A percentile compares a stretch with the other conserved stretches of the same genome.
Evolutionary conservation across 192 early-diverging fungal species (phyloP).

Genomic region (Chytriomyces confervae): DNA sequence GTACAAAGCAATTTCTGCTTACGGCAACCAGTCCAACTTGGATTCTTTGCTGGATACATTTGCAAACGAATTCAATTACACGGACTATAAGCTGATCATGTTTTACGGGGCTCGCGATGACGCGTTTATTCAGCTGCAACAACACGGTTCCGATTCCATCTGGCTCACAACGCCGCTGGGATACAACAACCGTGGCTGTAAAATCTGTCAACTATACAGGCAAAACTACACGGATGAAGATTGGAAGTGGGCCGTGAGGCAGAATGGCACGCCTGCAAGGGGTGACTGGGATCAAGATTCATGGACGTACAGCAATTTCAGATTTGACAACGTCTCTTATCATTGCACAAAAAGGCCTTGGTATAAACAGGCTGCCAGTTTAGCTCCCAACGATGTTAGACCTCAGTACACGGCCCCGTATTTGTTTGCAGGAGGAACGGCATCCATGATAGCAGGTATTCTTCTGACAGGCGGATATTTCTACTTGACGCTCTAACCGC

Average conservation of each 20-base stretch:
- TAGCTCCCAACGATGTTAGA: neutral
- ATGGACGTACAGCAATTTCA: neutral
- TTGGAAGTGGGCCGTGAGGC: neutral
- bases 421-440: neutral
- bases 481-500: no score
- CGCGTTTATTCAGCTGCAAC: neutral
- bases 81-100: neutral
- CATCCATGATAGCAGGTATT: neutral
- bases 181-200: neutral
- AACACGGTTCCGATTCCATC: neutral
- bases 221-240: conserved; percentile 2
- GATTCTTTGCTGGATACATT: neutral
- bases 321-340: neutral
- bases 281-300: conserved; percentile 5
- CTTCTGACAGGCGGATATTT: no score
- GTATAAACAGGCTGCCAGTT: neutral
- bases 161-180: neutral
- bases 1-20: neutral
- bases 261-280: neutral
- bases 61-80: neutral
- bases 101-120: neutral
- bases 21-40: neutral
- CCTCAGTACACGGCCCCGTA: neutral
- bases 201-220: neutral
- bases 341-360: neutral